A percentile compares a stretch with the other conserved stretches of the same genome.
These are phyloP conservation scores for Scleroderma citrinum DNA, from an alignment of 768 basidiomycete species.

Conservation along the genomic window DNA sequence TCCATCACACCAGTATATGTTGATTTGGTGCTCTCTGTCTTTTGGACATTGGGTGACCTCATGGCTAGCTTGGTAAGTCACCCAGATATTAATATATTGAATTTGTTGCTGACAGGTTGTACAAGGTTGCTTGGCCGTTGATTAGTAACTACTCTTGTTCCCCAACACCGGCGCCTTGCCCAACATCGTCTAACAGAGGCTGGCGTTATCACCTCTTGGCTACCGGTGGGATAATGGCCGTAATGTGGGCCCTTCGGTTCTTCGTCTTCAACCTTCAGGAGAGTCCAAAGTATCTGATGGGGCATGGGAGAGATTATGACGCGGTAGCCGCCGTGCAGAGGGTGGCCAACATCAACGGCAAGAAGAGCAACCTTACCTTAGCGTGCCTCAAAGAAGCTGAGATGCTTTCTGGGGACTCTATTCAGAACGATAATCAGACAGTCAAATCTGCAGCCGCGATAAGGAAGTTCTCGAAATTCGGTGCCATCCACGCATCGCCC, in stretches of 20 bases:
- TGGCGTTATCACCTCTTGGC: constrained; percentile 72
- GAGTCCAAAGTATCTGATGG: constrained; percentile 68
- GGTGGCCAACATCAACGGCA: constrained; percentile 58
- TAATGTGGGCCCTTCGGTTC: constrained; percentile 57
- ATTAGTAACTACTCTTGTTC: constrained; percentile 64
- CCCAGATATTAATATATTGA: background rate
- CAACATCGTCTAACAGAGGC: constrained; percentile 54
- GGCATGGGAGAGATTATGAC: constrained; percentile 55
- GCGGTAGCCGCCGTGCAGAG: constrained; percentile 59
- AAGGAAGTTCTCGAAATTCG: constrained; percentile 37
- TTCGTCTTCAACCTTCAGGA: constrained; percentile 63
- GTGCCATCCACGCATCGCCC: constrained; percentile 37
- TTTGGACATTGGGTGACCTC: constrained; percentile 77
- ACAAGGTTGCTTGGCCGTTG: constrained; percentile 65
- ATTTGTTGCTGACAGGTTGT: background rate
- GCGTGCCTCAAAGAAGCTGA: constrained; percentile 38
- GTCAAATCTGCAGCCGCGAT: constrained; percentile 31
- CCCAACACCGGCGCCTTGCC: constrained; percentile 41
- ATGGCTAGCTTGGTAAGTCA: constrained; percentile 44
- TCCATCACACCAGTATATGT: constrained; percentile 65
- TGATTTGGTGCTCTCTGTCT: constrained; percentile 73
- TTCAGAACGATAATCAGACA: constrained; percentile 11
- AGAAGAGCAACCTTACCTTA: constrained; percentile 40
- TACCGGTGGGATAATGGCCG: constrained; percentile 65
- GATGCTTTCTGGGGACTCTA: constrained; percentile 3